Percentiles rank a stretch among this genome's conserved stretches.
These are phyloP conservation scores for Sordaria brevicollis DNA, from an alignment of 495 filamentous ascomycete species.

Conservation along the genomic window DNA sequence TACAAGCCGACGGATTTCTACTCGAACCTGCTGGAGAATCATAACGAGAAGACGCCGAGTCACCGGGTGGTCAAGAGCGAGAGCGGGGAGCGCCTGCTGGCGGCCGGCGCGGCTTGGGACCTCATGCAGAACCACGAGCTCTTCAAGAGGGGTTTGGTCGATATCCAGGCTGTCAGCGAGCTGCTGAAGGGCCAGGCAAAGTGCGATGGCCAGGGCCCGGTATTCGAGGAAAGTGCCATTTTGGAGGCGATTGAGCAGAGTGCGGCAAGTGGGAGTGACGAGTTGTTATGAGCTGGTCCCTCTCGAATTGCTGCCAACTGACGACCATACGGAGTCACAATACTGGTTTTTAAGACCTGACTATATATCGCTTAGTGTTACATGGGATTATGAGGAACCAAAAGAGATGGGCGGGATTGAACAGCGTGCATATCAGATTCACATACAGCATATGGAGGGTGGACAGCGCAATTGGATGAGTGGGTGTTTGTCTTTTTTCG, in stretches of 20 bases:
- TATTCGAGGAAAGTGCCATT: constrained; percentile 72
- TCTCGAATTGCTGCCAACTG: neutral
- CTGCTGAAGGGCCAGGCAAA: constrained; percentile 63
- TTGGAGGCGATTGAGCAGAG: constrained; percentile 68
- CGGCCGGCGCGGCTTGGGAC: constrained; percentile 81
- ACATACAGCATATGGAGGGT: neutral
- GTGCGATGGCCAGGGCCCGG: constrained; percentile 85
- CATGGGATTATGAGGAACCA: neutral
- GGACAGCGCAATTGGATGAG: neutral
- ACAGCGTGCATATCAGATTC: neutral
- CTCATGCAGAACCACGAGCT: constrained; percentile 75
- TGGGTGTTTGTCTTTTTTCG: neutral
- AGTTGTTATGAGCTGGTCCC: constrained; percentile 46
- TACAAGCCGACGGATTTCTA: constrained; percentile 69
- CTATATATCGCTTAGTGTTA: neutral
- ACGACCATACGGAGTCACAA: neutral
- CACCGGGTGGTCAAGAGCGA: constrained; percentile 61
- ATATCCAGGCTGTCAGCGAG: constrained; percentile 70
- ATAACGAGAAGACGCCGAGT: constrained; percentile 49
- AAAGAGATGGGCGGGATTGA: neutral
- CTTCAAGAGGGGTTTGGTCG: constrained; percentile 70
- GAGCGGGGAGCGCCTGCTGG: constrained; percentile 67
- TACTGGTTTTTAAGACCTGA: neutral
- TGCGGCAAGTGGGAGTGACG: constrained; percentile 60
- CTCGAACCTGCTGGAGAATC: constrained; percentile 39